Percentiles rank a stretch among this genome's conserved stretches.
phyloP scores from a whole-genome alignment of 1,284 basidiomycete genomes.

The Pyrrhoderma noxium region DNA sequence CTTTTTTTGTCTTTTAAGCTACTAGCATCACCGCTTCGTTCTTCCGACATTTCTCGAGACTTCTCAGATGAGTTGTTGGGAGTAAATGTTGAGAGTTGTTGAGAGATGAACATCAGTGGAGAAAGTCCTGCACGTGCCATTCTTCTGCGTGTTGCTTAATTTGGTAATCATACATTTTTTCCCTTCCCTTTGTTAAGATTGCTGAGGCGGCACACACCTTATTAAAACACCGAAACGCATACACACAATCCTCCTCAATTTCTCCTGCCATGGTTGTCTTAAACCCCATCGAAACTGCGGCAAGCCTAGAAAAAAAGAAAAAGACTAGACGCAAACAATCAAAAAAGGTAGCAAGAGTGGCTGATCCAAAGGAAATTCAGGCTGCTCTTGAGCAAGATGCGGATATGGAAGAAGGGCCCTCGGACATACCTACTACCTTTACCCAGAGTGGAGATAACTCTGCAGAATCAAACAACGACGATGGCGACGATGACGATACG shows the following conservation, averaged over 20 bases:
- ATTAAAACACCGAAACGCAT: not conserved
- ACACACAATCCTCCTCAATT: not conserved
- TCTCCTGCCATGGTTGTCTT: conserved; percentile 11
- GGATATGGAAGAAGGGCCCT: conserved; percentile 5
- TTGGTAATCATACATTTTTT: conserved; percentile 1
- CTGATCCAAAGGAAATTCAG: not conserved
- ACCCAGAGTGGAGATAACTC: not conserved
- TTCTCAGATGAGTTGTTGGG: too few species aligned
- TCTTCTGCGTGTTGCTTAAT: not conserved
- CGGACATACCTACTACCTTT: not conserved
- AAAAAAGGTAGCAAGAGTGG: conserved; percentile 9
- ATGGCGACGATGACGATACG: conserved; percentile 43
- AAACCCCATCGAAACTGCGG: not conserved
- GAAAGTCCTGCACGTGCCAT: not conserved
- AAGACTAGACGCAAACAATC: conserved; percentile 15
- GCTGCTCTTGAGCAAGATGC: not conserved
- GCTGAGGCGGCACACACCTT: too few species aligned
- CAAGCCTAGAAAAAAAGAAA: conserved; percentile 9
- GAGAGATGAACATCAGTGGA: too few species aligned
- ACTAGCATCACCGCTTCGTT: not conserved
- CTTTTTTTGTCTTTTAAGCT: conserved; percentile 12
- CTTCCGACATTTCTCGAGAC: not conserved
- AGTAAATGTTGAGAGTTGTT: not conserved
- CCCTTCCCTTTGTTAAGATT: not conserved
- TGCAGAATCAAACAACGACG: not conserved